Base-by-base conservation (phyloP, 441 rosid species). In the Geranium incanum region DNA sequence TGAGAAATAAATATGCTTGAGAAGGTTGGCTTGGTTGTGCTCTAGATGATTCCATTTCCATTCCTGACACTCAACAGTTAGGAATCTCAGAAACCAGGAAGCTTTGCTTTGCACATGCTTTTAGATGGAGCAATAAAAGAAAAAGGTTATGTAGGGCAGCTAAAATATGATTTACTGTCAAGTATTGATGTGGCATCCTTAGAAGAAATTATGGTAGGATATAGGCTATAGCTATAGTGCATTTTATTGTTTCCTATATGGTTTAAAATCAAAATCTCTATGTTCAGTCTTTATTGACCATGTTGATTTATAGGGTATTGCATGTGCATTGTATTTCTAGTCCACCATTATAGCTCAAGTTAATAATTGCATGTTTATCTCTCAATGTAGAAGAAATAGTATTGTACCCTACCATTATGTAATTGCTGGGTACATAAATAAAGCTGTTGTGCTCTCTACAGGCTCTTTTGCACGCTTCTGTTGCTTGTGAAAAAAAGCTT, bases 381-480 rank as follows among this genome's bases (percentile, higher is more conserved):
- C 33, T 28, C 33, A 28, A 28, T 28, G 63, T 57, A 6, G 63
- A 57, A 16, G 2, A 6, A 6, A 16, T 5, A 5, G 63, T 57
- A 8, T 57, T 28, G 33, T 28, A 28, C 33, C 33, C 33, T 28
- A 28, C 33, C 33, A 28, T 28, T 57, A 57, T 57, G 3, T 57
- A 57, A 57, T 57, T 16, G 38, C 50, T 75, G 66, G 68, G 60
- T 66, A 28, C 48, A 28, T 28, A 28, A 28, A 28, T 23, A 57
- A 68, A 45, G 41, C 33, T 70, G 15, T 43, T 66, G 5, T 62
- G 73, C 66, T 64, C 18, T 70, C 16, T 76, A 66, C 72, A 72
- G 80, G 80, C 80, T 12, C 80, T 77, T 73, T 33, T 77, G 39
- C 80, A 77, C 69, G 74, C 80, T 39, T 77, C 80, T 3, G 74